Conservation (phyloP, 345 rosid species). For the Citrus sinensis region DNA sequence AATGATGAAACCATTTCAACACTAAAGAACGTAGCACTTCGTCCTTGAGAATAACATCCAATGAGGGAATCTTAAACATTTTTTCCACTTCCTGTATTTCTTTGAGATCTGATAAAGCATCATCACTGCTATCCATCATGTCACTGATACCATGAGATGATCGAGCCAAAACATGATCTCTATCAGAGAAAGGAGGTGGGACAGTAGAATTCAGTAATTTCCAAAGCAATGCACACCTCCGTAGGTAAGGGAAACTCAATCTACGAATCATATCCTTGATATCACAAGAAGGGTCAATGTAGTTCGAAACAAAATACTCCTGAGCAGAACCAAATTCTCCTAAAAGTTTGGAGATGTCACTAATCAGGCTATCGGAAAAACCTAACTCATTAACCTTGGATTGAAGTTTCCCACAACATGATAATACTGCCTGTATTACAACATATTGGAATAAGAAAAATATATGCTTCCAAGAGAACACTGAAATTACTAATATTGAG, state of each 20-base stretch:
- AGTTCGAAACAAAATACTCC: slow-evolving; percentile 48
- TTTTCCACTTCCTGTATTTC: slow-evolving; percentile 66
- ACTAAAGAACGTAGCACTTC: slow-evolving; percentile 41
- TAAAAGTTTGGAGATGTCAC: slow-evolving; percentile 50
- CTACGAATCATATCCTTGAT: slow-evolving; percentile 49
- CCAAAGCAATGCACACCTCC: slow-evolving; percentile 96
- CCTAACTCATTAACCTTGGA: slow-evolving; percentile 26
- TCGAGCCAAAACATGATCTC: slow-evolving; percentile 30
- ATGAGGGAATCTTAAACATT: slow-evolving; percentile 69
- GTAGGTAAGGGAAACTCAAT: slow-evolving; percentile 72
- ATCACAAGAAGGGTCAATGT: slow-evolving; percentile 44
- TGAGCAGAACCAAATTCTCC: slow-evolving; percentile 42
- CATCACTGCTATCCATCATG: slow-evolving; percentile 32
- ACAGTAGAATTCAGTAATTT: slow-evolving; percentile 55
- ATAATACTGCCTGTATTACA: slow-evolving; percentile 67
- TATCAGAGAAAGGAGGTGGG: slow-evolving; percentile 46
- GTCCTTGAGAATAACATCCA: slow-evolving; percentile 55
- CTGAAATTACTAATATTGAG: neutral
- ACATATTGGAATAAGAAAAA: slow-evolving; percentile 21
- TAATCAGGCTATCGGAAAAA: slow-evolving; percentile 42
- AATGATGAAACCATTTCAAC: slow-evolving; percentile 67
- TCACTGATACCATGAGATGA: slow-evolving; percentile 31
- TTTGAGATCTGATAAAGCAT: slow-evolving; percentile 42
- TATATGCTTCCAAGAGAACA: neutral
- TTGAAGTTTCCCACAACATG: slow-evolving; percentile 38